Conservation (phyloP, 1,284 basidiomycete species). For the Cryptococcus amylolentus region DNA sequence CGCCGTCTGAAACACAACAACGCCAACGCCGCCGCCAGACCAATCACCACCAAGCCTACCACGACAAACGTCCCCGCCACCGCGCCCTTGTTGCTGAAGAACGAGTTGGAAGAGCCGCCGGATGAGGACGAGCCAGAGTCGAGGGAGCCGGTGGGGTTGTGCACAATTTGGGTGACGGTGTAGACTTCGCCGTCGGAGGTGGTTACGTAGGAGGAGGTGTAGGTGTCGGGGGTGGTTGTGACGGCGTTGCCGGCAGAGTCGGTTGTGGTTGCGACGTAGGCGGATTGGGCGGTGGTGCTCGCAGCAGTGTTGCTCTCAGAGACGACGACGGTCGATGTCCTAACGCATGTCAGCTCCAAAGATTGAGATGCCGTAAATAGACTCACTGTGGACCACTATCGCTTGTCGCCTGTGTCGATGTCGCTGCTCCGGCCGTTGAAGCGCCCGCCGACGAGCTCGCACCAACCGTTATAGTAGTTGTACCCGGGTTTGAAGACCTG, state of each 20-base stretch:
- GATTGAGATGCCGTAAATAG: too few species aligned
- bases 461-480: constrained; percentile 3
- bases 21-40: constrained; percentile 43
- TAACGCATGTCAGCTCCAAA: constrained; percentile 7
- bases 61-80: constrained; percentile 52
- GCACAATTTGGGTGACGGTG: constrained; percentile 45
- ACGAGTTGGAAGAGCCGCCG: constrained; percentile 33
- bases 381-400: background rate
- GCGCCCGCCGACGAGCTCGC: background rate
- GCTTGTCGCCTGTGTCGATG: constrained; percentile 1
- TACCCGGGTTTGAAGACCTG: constrained; percentile 1
- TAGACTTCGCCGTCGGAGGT: constrained; percentile 43
- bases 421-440: background rate
- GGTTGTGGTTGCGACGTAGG: constrained; percentile 38
- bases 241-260: constrained; percentile 30
- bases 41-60: constrained; percentile 50
- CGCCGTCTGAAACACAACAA: constrained; percentile 47
- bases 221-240: constrained; percentile 36
- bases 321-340: constrained; percentile 27
- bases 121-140: constrained; percentile 32
- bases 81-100: constrained; percentile 50
- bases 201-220: constrained; percentile 39
- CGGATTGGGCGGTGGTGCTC: constrained; percentile 29
- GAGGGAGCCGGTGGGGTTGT: constrained; percentile 45
- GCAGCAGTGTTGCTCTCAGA: constrained; percentile 4